Percentiles rank a stretch among this genome's conserved stretches.
Evolutionary conservation across 1,284 basidiomycete species (phyloP).

Genomic region (Cerrena zonata): DNA sequence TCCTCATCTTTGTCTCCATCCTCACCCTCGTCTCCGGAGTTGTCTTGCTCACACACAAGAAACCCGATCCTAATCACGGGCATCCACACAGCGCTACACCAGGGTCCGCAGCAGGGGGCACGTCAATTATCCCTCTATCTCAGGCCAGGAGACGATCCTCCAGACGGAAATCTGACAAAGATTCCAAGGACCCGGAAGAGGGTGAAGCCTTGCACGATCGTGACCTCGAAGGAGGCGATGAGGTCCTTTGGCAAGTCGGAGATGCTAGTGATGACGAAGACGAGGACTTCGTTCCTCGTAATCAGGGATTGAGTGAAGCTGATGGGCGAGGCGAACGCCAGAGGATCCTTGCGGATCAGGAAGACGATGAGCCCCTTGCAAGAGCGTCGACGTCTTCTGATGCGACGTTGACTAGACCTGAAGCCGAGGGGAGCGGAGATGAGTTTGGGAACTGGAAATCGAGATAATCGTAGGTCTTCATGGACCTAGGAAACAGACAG

Average conservation of each 20-base stretch:
- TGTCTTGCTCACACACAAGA: conserved; percentile 78
- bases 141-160: conserved; percentile 10
- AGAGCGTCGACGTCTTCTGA: conserved; percentile 35
- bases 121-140: conserved; percentile 15
- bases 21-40: conserved; percentile 81
- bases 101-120: conserved; percentile 11
- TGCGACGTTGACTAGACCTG: conserved; percentile 31
- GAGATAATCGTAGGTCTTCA: conserved; percentile 3
- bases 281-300: conserved; percentile 7
- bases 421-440: conserved; percentile 21
- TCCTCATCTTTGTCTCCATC: conserved; percentile 82
- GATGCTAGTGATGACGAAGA: conserved; percentile 60
- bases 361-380: conserved; percentile 22
- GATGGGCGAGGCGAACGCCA: conserved; percentile 21
- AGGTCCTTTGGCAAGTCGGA: conserved; percentile 58
- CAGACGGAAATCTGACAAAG: conserved; percentile 13
- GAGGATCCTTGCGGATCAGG: conserved; percentile 21
- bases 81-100: conserved; percentile 5
- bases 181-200: conserved; percentile 25
- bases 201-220: conserved; percentile 32
- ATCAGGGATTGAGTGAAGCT: conserved; percentile 8
- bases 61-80: conserved; percentile 48
- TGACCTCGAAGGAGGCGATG: conserved; percentile 30
- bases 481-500: not conserved
- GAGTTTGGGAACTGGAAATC: conserved; percentile 24